These are phyloP conservation scores for Puccinellia tenuiflora DNA, from an alignment of 176 grass and related monocot genomes.

Conservation along the genomic window DNA sequence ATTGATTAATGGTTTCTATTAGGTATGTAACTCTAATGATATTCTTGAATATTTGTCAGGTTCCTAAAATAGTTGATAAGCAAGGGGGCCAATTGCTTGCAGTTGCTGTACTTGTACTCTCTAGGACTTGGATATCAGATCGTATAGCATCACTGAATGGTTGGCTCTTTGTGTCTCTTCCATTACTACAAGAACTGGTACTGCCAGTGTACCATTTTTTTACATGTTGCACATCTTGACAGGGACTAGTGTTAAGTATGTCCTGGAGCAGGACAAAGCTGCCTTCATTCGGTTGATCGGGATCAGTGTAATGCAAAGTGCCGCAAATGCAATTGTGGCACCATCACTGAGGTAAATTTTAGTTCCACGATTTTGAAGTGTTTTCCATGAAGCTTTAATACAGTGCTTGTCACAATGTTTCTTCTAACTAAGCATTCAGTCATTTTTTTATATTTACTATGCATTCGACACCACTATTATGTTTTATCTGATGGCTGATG, in stretches of 20 bases:
- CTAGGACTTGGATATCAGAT: constrained; percentile 97
- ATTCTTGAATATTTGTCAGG: constrained; percentile 38
- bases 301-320: constrained; percentile 96
- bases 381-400: neutral
- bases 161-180: constrained; percentile 28
- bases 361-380: constrained; percentile 1
- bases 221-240: constrained; percentile 25
- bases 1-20: neutral
- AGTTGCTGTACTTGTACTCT: constrained; percentile 80
- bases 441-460: neutral
- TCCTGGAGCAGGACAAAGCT: constrained; percentile 90
- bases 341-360: constrained; percentile 69
- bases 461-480: neutral
- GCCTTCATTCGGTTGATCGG: constrained; percentile 84
- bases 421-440: neutral
- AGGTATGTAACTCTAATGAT: constrained; percentile 13
- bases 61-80: constrained; percentile 87
- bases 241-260: constrained; percentile 98
- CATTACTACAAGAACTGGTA: neutral
- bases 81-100: constrained; percentile 91
- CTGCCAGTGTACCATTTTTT: neutral
- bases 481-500: neutral
- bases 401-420: neutral
- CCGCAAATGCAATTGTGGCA: constrained; percentile 88
- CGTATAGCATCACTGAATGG: constrained; percentile 95